These are phyloP conservation scores for Verticillium isaacii DNA, from an alignment of 2,329 filamentous ascomycete species.

Conservation along the genomic window DNA sequence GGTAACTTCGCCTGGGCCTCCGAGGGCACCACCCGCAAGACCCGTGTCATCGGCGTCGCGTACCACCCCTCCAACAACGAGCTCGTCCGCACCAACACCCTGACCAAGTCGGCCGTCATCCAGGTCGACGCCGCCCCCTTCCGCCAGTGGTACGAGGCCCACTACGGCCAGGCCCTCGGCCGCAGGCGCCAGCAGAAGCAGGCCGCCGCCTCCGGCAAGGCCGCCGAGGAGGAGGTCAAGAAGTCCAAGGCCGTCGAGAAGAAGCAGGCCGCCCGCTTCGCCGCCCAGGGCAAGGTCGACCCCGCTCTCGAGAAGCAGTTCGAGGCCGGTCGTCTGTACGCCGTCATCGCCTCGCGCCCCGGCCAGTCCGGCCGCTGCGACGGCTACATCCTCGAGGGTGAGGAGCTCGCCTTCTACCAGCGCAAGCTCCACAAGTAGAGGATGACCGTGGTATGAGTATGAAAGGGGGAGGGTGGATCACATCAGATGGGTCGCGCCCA, in stretches of 20 bases:
- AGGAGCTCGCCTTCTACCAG: constrained; percentile 99
- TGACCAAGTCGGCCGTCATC: constrained; percentile 97
- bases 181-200: constrained; percentile 86
- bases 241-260: constrained; percentile 94
- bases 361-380: constrained; percentile 96
- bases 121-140: constrained; percentile 98
- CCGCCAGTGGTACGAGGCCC: constrained; percentile 99
- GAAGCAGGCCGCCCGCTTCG: constrained; percentile 89
- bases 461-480: background rate
- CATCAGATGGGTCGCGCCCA: background rate
- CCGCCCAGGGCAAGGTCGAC: constrained; percentile 89
- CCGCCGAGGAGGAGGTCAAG: constrained; percentile 66
- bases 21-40: constrained; percentile 97
- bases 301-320: constrained; percentile 93
- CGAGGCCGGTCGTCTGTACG: constrained; percentile 96
- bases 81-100: constrained; percentile 99
- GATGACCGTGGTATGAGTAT: background rate
- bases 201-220: constrained; percentile 52
- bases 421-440: constrained; percentile 97
- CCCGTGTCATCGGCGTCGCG: constrained; percentile 95
- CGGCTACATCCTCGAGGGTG: constrained; percentile 97
- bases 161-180: constrained; percentile 91
- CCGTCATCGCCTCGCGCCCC: constrained; percentile 86
- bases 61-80: constrained; percentile 99
- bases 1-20: constrained; percentile 99